Percentiles rank a stretch among this genome's conserved stretches.
Evolutionary conservation across 495 filamentous ascomycete genomes (phyloP).

Genomic region (Daldinia concentrica): DNA sequence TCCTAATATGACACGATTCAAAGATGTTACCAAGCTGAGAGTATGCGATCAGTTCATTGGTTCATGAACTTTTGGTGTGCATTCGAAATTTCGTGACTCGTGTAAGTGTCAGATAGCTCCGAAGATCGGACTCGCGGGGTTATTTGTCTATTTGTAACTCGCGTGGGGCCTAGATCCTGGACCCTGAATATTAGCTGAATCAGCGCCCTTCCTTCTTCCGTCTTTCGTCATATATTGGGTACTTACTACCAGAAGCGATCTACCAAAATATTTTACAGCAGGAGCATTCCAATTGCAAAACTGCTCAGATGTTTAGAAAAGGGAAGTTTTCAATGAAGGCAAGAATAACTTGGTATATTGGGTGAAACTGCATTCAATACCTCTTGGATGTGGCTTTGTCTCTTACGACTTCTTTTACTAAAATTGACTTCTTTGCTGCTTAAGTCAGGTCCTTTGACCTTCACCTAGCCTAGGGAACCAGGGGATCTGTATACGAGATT

Average conservation of each 20-base stretch:
- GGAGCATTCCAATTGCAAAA: background rate
- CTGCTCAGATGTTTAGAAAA: background rate
- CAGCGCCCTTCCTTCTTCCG: background rate
- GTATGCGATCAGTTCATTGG: slow-evolving; percentile 35
- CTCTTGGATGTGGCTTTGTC: slow-evolving; percentile 13
- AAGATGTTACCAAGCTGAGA: slow-evolving; percentile 20
- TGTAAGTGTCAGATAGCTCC: slow-evolving; percentile 20
- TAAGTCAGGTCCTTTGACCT: slow-evolving; percentile 10
- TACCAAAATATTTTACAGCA: background rate
- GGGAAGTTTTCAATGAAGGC: background rate
- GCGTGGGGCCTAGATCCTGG: background rate
- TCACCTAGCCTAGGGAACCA: background rate
- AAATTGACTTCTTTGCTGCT: slow-evolving; percentile 2
- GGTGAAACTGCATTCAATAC: background rate
- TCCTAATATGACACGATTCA: background rate
- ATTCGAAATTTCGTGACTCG: slow-evolving; percentile 24
- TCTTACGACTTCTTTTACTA: slow-evolving; percentile 21
- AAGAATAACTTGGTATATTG: background rate
- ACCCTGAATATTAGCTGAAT: slow-evolving; percentile 25
- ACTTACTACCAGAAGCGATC: background rate
- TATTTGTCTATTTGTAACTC: background rate
- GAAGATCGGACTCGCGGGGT: slow-evolving; percentile 41
- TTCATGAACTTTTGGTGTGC: slow-evolving; percentile 14
- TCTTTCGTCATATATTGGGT: background rate
- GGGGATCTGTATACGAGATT: no score